A percentile compares a stretch with the other conserved stretches of the same genome.
phyloP scores from a whole-genome alignment of 2,329 filamentous ascomycete genomes.

The Chlorencoelia australis region DNA sequence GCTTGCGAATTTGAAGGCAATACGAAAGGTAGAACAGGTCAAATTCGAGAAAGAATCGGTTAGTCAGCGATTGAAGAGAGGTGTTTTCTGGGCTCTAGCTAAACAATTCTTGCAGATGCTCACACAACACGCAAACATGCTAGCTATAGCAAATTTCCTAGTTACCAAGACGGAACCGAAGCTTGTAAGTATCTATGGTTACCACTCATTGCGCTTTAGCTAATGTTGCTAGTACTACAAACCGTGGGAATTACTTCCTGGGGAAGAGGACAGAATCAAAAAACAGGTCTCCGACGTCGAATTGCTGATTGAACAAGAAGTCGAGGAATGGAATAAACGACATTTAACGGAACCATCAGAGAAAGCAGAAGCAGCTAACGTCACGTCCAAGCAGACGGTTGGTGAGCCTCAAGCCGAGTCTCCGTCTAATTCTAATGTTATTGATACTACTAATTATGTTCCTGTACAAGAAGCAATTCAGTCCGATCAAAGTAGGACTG shows the following conservation, averaged over 20 bases:
- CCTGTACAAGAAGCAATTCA: conserved; percentile 21
- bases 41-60: conserved; percentile 70
- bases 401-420: conserved; percentile 36
- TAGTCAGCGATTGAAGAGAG: no score
- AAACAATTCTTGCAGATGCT: conserved; percentile 43
- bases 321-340: conserved; percentile 47
- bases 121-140: conserved; percentile 61
- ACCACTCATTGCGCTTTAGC: conserved; percentile 7
- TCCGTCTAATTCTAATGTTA: conserved; percentile 26
- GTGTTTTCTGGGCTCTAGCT: no score
- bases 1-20: conserved; percentile 48
- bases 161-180: conserved; percentile 61
- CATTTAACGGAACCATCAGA: conserved; percentile 28
- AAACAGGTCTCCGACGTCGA: conserved; percentile 59
- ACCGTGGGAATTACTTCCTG: conserved; percentile 63
- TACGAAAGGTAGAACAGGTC: conserved; percentile 60
- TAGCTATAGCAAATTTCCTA: conserved; percentile 62
- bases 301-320: conserved; percentile 52
- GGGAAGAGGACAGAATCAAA: conserved; percentile 62
- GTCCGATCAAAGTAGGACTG: conserved; percentile 23
- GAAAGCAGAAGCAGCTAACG: conserved; percentile 20
- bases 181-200: conserved; percentile 48
- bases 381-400: conserved; percentile 30
- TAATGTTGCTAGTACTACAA: conserved; percentile 60
- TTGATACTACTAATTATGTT: conserved; percentile 31